A percentile compares a stretch with the other conserved stretches of the same genome.
phyloP scores from a whole-genome alignment of 257 asterid species.

The Penstemon eatonii region DNA sequence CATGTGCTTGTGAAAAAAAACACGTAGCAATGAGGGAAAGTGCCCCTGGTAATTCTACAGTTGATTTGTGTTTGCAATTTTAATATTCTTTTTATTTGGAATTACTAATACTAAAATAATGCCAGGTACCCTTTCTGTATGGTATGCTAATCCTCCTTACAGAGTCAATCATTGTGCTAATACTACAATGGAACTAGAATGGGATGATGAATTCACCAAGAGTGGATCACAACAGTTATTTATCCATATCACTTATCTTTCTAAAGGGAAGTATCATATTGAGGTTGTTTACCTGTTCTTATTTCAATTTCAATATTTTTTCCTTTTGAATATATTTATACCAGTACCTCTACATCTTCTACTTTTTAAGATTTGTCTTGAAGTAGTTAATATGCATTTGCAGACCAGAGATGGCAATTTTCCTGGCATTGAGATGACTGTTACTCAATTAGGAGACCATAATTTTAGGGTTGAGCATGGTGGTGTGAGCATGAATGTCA shows the following conservation, averaged over 20 bases:
- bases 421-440: slow-evolving; percentile 56
- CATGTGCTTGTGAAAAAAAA: slow-evolving; percentile 74
- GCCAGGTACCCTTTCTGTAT: slow-evolving; percentile 62
- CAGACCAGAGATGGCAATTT: slow-evolving; percentile 62
- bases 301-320: slow-evolving; percentile 18
- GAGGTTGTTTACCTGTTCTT: slow-evolving; percentile 47
- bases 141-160: slow-evolving; percentile 89
- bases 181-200: slow-evolving; percentile 64
- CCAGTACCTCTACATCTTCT: slow-evolving; percentile 19
- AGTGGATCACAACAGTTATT: slow-evolving; percentile 44
- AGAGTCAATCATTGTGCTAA: slow-evolving; percentile 69
- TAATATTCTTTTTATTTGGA: slow-evolving; percentile 8
- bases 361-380: slow-evolving; percentile 11
- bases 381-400: slow-evolving; percentile 32
- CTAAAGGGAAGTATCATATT: slow-evolving; percentile 70
- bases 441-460: slow-evolving; percentile 49
- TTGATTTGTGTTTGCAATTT: slow-evolving; percentile 15
- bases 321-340: slow-evolving; percentile 10
- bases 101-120: slow-evolving; percentile 28
- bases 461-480: slow-evolving; percentile 78
- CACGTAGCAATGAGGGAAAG: slow-evolving; percentile 41
- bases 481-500: slow-evolving; percentile 67
- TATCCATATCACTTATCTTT: slow-evolving; percentile 45
- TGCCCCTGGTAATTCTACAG: slow-evolving; percentile 53
- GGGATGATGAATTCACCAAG: slow-evolving; percentile 64